Percentiles rank a stretch among this genome's conserved stretches.
Conservation (phyloP, 1,139 yeast species). For the Blastobotrys aristatus region DNA sequence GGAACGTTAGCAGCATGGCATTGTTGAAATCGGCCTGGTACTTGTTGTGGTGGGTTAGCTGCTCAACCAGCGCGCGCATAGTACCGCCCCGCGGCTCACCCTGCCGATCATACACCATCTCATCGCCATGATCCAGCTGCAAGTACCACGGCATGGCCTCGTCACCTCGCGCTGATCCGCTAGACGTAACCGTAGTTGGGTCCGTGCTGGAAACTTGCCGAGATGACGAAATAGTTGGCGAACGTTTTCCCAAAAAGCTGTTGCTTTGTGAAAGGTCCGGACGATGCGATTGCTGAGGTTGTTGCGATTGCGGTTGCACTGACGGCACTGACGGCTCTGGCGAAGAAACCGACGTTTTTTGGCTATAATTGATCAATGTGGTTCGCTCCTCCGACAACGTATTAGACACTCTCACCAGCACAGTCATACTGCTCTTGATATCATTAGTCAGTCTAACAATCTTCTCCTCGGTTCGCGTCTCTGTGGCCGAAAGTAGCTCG, state of each 20-base stretch:
- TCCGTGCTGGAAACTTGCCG: slow-evolving; percentile 17
- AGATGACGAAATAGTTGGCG: slow-evolving; percentile 1
- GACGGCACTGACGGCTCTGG: not conserved
- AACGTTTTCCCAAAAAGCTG: too few species aligned
- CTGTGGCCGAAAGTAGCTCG: slow-evolving; percentile 19
- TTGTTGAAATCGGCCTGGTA: slow-evolving; percentile 65
- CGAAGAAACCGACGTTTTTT: not conserved
- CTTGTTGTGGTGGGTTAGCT: slow-evolving; percentile 72
- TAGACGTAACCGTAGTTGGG: slow-evolving; percentile 8
- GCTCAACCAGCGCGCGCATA: slow-evolving; percentile 71
- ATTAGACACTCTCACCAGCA: not conserved
- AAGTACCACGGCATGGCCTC: slow-evolving; percentile 65
- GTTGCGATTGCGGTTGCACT: not conserved
- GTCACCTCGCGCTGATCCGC: slow-evolving; percentile 19
- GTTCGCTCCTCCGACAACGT: slow-evolving; percentile 8
- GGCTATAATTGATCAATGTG: not conserved
- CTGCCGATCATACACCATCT: slow-evolving; percentile 64
- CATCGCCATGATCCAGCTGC: slow-evolving; percentile 71
- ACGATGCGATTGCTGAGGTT: not conserved
- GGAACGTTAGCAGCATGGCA: slow-evolving; percentile 68
- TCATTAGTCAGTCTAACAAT: slow-evolving; percentile 16
- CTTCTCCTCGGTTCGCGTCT: slow-evolving; percentile 16
- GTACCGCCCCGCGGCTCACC: slow-evolving; percentile 86
- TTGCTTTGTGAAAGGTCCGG: not conserved
- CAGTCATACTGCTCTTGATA: slow-evolving; percentile 12